A percentile compares a stretch with the other conserved stretches of the same genome.
Conservation (phyloP, 305 asterid genomes). For the Salvia sclarea region DNA sequence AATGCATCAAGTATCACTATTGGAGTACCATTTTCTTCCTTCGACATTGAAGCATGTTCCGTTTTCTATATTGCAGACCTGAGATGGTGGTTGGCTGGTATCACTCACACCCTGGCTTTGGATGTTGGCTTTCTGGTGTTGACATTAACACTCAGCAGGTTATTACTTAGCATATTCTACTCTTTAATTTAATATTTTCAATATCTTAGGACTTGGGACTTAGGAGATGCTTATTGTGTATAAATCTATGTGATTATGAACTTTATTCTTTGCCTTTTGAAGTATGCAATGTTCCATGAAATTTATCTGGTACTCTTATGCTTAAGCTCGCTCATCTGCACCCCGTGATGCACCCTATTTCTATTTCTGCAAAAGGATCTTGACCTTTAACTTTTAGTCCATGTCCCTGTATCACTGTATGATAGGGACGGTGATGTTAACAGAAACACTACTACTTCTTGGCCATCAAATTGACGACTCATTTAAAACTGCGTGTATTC, state of each 20-base stretch:
- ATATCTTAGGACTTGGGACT: background rate
- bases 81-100: slow-evolving; percentile 99
- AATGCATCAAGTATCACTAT: background rate
- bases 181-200: background rate
- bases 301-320: background rate
- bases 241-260: background rate
- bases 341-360: background rate
- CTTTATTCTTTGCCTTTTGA: background rate
- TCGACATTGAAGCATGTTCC: too few species aligned
- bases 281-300: background rate
- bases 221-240: slow-evolving; percentile 9
- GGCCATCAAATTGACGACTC: background rate
- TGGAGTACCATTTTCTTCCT: background rate
- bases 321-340: background rate
- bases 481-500: background rate
- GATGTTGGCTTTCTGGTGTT: slow-evolving; percentile 99
- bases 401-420: too few species aligned
- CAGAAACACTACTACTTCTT: too few species aligned
- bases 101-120: slow-evolving; percentile 98
- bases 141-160: slow-evolving; percentile 99
- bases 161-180: slow-evolving; percentile 19
- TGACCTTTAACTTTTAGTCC: too few species aligned
- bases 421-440: too few species aligned
- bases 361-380: too few species aligned
- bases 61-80: too few species aligned